These are phyloP conservation scores for Hymenoscyphus albidus DNA, from an alignment of 2,329 filamentous ascomycete genomes.

Conservation along the genomic window DNA sequence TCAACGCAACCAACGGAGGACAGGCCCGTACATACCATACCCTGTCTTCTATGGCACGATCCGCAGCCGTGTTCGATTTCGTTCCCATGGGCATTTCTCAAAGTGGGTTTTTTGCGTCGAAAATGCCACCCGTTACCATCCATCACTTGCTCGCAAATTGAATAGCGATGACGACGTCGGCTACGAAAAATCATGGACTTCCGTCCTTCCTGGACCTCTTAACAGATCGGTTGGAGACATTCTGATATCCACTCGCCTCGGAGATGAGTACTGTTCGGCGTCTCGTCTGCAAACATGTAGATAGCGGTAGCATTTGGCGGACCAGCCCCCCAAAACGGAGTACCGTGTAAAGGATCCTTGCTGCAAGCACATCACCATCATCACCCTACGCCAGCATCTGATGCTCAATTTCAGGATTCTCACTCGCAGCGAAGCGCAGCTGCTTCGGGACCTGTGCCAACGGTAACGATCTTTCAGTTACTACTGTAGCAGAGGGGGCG, in stretches of 20 bases:
- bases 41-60: no score
- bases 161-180: background rate
- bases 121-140: background rate
- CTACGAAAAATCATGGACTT: no score
- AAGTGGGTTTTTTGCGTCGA: background rate
- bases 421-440: background rate
- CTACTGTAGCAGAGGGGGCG: background rate
- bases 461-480: background rate
- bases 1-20: no score
- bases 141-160: no score
- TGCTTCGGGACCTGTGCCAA: background rate
- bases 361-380: background rate
- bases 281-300: background rate
- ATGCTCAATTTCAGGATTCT: background rate
- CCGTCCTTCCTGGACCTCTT: no score
- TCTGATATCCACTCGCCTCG: background rate
- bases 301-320: background rate
- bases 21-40: no score
- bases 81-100: background rate
- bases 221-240: no score
- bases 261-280: background rate
- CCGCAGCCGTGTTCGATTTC: no score
- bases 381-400: background rate
- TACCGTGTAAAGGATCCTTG: background rate
- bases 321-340: background rate